A percentile compares a stretch with the other conserved stretches of the same genome.
These are phyloP conservation scores for Aspergillus diversus DNA, from an alignment of 495 filamentous ascomycete species.

Conservation along the genomic window DNA sequence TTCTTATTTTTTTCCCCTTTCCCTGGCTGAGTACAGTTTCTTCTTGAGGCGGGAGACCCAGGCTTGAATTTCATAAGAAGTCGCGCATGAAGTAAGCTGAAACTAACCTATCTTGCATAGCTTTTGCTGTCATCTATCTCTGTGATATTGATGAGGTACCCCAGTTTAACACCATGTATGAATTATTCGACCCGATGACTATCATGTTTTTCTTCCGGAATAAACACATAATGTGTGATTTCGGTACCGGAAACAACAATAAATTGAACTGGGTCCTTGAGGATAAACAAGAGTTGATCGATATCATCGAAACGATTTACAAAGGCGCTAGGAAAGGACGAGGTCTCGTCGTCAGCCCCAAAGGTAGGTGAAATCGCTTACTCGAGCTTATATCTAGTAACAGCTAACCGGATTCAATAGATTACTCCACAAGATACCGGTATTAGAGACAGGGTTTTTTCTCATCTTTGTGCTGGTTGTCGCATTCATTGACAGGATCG, in stretches of 20 bases:
- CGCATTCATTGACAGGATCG: background rate
- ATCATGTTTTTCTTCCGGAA: conserved; percentile 97
- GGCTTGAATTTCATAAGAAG: background rate
- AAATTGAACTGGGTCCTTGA: conserved; percentile 97
- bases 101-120: conserved; percentile 16
- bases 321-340: conserved; percentile 95
- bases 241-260: conserved; percentile 98
- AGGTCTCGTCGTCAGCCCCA: conserved; percentile 94
- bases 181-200: conserved; percentile 72
- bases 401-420: conserved; percentile 41
- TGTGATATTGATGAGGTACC: conserved; percentile 96
- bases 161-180: conserved; percentile 96
- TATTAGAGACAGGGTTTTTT: conserved; percentile 52
- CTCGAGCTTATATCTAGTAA: background rate
- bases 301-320: conserved; percentile 98
- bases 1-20: background rate
- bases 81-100: no score
- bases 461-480: background rate
- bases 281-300: conserved; percentile 98
- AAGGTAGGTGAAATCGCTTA: conserved; percentile 50
- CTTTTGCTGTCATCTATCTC: conserved; percentile 85
- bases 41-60: no score
- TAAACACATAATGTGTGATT: conserved; percentile 99
- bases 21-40: no score
- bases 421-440: conserved; percentile 83